phyloP scores from a whole-genome alignment of 1,139 yeast species.

The Saccharomyces hybrid region DNA sequence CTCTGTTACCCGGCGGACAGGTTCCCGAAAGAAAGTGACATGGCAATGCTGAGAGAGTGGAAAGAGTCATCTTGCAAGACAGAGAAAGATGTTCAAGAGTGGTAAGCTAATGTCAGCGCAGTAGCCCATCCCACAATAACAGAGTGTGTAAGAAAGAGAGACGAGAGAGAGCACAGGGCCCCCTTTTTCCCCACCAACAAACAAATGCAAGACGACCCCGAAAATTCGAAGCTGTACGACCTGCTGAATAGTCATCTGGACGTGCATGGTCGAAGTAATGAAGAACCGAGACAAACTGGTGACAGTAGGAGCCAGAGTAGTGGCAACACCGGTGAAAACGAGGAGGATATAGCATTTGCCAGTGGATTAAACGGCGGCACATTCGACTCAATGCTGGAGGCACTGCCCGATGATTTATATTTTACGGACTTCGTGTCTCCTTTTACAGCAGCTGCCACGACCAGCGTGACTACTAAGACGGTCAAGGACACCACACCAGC shows the following conservation, averaged over 20 bases:
- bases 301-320: not conserved
- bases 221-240: constrained; percentile 1
- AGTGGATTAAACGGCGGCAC: constrained; percentile 5
- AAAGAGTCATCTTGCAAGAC: not conserved
- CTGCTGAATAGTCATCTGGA: constrained; percentile 1
- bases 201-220: constrained; percentile 1
- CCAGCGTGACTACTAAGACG: not conserved
- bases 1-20: not conserved
- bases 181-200: not conserved
- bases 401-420: constrained; percentile 29
- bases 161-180: not conserved
- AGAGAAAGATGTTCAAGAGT: not conserved
- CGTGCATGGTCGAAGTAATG: not conserved
- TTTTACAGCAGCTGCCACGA: not conserved
- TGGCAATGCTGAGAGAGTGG: constrained; percentile 1
- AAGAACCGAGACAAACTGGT: not conserved
- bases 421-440: constrained; percentile 7
- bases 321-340: not conserved
- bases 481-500: not conserved
- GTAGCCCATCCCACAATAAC: not conserved
- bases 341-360: not conserved
- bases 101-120: not conserved
- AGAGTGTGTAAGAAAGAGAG: not conserved
- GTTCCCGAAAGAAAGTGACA: constrained; percentile 1
- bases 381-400: constrained; percentile 32